Conservation (phyloP, 1,139 yeast species). For the Yamadazyma pseudoaaseri region DNA sequence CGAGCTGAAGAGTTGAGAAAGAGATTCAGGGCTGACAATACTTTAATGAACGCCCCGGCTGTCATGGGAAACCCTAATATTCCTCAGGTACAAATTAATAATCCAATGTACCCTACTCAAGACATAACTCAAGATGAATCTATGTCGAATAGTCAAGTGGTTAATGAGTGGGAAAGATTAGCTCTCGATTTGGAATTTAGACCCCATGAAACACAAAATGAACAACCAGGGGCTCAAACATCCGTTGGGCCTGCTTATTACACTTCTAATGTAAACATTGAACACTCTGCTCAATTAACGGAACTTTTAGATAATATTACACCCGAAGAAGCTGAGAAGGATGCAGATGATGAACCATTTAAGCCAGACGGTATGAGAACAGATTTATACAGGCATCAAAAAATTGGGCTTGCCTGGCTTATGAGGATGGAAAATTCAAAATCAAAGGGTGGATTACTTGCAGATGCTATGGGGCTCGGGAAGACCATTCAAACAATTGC, state of each 20-base stretch:
- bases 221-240: not conserved
- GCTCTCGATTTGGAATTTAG: too few species aligned
- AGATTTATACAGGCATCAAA: constrained; percentile 76
- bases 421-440: constrained; percentile 59
- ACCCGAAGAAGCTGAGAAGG: constrained; percentile 52
- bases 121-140: not conserved
- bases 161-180: not conserved
- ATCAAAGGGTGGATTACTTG: constrained; percentile 74
- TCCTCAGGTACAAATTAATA: not conserved
- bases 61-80: not conserved
- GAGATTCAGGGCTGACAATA: not conserved
- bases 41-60: not conserved
- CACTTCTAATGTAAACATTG: too few species aligned
- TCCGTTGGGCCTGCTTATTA: not conserved
- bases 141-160: not conserved
- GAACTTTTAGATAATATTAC: constrained; percentile 61
- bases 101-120: not conserved
- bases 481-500: constrained; percentile 85
- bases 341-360: constrained; percentile 42
- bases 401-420: constrained; percentile 84
- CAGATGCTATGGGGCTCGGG: constrained; percentile 96
- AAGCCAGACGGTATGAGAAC: constrained; percentile 74
- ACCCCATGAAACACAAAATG: too few species aligned
- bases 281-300: constrained; percentile 8
- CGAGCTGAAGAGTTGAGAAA: constrained; percentile 1